Conservation (phyloP, 2,329 filamentous ascomycete species). For the Arthrobotrys sinensis region DNA sequence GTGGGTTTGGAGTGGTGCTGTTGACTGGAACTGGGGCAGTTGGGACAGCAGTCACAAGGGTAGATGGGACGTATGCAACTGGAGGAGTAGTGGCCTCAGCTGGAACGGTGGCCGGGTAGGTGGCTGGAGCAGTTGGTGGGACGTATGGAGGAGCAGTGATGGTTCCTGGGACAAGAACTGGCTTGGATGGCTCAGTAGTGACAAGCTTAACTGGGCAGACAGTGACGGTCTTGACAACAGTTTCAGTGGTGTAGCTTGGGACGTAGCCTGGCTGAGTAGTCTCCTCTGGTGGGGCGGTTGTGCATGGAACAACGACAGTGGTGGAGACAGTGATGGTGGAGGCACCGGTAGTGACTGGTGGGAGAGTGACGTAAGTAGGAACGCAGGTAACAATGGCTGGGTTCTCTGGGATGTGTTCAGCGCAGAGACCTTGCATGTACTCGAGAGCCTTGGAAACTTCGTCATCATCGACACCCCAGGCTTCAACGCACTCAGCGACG, state of each 20-base stretch:
- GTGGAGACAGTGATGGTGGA: constrained; percentile 69
- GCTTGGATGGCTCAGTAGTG: constrained; percentile 57
- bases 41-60: constrained; percentile 51
- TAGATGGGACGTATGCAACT: constrained; percentile 43
- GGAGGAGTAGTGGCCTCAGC: constrained; percentile 44
- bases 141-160: constrained; percentile 57
- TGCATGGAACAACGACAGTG: constrained; percentile 51
- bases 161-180: constrained; percentile 55
- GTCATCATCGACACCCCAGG: constrained; percentile 78
- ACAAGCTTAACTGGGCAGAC: constrained; percentile 61
- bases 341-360: constrained; percentile 67
- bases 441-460: constrained; percentile 80
- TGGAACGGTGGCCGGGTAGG: constrained; percentile 46
- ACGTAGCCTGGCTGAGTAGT: constrained; percentile 20
- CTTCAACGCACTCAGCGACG: constrained; percentile 84
- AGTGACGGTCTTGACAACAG: constrained; percentile 55
- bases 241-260: constrained; percentile 54
- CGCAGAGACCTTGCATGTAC: constrained; percentile 94
- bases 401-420: constrained; percentile 80
- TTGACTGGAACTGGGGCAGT: constrained; percentile 37
- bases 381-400: constrained; percentile 87
- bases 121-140: constrained; percentile 49
- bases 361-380: constrained; percentile 76
- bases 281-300: constrained; percentile 29
- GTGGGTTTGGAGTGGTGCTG: constrained; percentile 46